Evolutionary conservation across 2,329 filamentous ascomycete genomes (phyloP), one percentile per base, ranked within the genome.

Genomic region (Ramichloridium luteum): DNA sequence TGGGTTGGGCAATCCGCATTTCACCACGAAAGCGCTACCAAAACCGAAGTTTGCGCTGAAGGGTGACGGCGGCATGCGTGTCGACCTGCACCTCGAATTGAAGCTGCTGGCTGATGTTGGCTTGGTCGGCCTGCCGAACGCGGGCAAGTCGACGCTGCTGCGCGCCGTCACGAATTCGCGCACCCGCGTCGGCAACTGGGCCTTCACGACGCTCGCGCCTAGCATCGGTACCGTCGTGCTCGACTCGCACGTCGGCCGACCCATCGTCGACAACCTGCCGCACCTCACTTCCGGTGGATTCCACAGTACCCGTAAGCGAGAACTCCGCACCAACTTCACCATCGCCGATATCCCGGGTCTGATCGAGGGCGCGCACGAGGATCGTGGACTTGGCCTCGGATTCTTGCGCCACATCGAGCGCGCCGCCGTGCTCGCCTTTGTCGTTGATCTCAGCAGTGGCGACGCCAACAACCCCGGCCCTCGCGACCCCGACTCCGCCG

Each of bases 221-320:
- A 94, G 93, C 46, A 92, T 98, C 33, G 90, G 90, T 30, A 98
- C 90, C 1, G 84, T 98, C 5, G 79, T 96, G 10, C 70, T 98
- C 8, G 90, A 98, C 56, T 74, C 86, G 53, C 73, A 90, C 60
- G 77, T 75, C 36, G 84, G 86, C 2, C 74, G 82, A 0, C 83
- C 85, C 1, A 40, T 59, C 4, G 53, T 74, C 20, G 56, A 65
- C 28, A n/a, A n/a, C n/a, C n/a, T n/a, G n/a, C n/a, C n/a, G n/a
- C n/a, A n/a, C n/a, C n/a, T n/a, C n/a, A 60, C 60, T 41, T 48
- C 58, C 48, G 43, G 53, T 50, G n/a, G n/a, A n/a, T n/a, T n/a
- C n/a, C n/a, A n/a, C n/a, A n/a, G n/a, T n/a, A 23, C 20, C 20
- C 47, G 64, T 55, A 54, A 65, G 55, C 59, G 67, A 28, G 49